Conservation (phyloP, 169 alveolate genomes). For the Plasmodium malariae region DNA sequence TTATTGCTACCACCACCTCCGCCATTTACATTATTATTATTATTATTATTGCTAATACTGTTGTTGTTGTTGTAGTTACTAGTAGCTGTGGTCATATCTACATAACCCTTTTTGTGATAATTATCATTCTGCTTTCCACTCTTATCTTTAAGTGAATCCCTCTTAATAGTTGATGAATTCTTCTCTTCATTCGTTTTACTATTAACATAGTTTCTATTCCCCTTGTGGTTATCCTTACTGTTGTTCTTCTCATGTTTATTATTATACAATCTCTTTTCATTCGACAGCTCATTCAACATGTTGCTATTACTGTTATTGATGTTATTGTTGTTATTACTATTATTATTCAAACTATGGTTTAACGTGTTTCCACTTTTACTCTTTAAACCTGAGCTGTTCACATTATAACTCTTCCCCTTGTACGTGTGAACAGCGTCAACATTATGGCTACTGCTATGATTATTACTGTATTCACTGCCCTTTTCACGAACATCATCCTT, state of each 20-base stretch:
- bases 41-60: background rate
- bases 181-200: constrained; percentile 45
- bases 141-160: constrained; percentile 27
- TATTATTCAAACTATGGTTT: background rate
- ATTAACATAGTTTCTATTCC: constrained; percentile 5
- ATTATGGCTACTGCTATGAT: background rate
- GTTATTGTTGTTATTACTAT: background rate
- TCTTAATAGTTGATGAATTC: background rate
- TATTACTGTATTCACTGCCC: background rate
- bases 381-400: background rate
- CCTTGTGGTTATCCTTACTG: constrained; percentile 41
- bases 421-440: background rate
- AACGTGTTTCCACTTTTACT: background rate
- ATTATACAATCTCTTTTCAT: constrained; percentile 11
- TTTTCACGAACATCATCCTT: background rate
- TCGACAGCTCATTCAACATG: background rate
- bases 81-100: background rate
- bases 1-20: background rate
- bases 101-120: constrained; percentile 16
- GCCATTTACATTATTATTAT: background rate
- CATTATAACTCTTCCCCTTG: constrained; percentile 18
- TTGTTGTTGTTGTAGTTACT: background rate
- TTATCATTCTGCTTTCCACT: constrained; percentile 5
- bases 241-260: constrained; percentile 23
- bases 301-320: background rate